Conservation (phyloP, 768 basidiomycete genomes). For the Mycena crocata region DNA sequence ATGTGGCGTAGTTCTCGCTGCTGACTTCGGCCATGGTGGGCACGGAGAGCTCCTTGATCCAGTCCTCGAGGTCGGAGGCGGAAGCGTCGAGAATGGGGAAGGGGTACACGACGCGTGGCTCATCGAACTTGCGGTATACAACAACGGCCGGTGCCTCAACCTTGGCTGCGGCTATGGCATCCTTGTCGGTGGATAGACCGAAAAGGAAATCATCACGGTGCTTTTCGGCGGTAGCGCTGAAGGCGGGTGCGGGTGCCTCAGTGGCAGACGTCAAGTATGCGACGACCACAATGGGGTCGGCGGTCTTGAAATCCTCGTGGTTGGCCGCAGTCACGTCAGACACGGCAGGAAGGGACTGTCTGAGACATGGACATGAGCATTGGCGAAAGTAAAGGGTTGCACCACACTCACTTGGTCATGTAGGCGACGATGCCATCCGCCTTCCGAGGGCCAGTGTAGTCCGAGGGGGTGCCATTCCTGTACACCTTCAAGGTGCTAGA, state of each 20-base stretch:
- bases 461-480: slow-evolving; percentile 81
- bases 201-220: slow-evolving; percentile 96
- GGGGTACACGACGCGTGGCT: slow-evolving; percentile 77
- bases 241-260: slow-evolving; percentile 77
- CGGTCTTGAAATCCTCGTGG: slow-evolving; percentile 85
- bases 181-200: slow-evolving; percentile 82
- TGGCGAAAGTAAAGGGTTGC: not conserved
- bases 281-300: slow-evolving; percentile 92
- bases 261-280: slow-evolving; percentile 84
- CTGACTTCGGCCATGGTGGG: slow-evolving; percentile 93
- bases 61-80: slow-evolving; percentile 73
- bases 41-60: slow-evolving; percentile 86
- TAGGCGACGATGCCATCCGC: slow-evolving; percentile 96
- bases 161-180: slow-evolving; percentile 73
- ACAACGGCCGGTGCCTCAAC: slow-evolving; percentile 88
- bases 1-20: slow-evolving; percentile 91
- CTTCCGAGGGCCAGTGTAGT: slow-evolving; percentile 91
- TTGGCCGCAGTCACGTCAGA: slow-evolving; percentile 81
- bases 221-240: slow-evolving; percentile 82
- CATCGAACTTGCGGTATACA: slow-evolving; percentile 93
- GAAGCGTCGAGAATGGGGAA: slow-evolving; percentile 68
- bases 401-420: slow-evolving; percentile 86
- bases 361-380: slow-evolving; percentile 32
- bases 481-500: slow-evolving; percentile 90
- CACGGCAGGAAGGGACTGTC: slow-evolving; percentile 95